Evolutionary conservation across 192 early-diverging fungal species (phyloP), one percentile per base, ranked within the genome.

Genomic region (Allomyces macrogynus): DNA sequence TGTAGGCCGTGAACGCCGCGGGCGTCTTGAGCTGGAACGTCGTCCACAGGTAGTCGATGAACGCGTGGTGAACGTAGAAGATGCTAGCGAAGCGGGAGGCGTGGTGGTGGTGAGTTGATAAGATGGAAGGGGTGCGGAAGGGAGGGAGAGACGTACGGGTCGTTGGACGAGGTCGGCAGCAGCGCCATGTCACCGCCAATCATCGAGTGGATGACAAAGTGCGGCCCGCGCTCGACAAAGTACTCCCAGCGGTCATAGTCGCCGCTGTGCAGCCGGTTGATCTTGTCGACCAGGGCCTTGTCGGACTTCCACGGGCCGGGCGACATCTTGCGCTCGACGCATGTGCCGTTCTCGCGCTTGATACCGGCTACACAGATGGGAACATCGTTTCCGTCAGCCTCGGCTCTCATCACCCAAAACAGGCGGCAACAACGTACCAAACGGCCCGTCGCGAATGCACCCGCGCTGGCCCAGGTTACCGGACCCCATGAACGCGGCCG

Each of bases 51-150:
- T 68, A 66, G 69, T 73, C 78, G 27, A 79, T 62, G 66, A 72
- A 71, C 42, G 71, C 70, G 66, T 79, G 78, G 67, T 79, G 75
- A 23, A 79, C 63, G 49, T 63, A 79, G 65, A 79, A 79, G 24
- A 77, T 62, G 32, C 32, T 40, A 40, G 32, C 7, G 32, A 40
- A n/a, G n/a, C n/a, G n/a, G n/a, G n/a, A n/a, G n/a, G 7, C 32
- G 32, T 0, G 7, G 5, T 40, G 32, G 7, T 40, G 32, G 8
- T 2, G 4, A 40, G 7, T 7, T 0, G 32, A 40, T 7, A 1
- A 27, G 26, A 27, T 27, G 26, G n/a, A n/a, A n/a, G n/a, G n/a
- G n/a, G 26, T 27, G 26, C 2, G 26, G 4, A 1, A 40, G 32
- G 32, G 32, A 2, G 32, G 32, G 7, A 7, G 32, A 7, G 7